Base-by-base conservation (phyloP, 2,329 filamentous ascomycete genomes). In the Colletotrichum liaoningense region DNA sequence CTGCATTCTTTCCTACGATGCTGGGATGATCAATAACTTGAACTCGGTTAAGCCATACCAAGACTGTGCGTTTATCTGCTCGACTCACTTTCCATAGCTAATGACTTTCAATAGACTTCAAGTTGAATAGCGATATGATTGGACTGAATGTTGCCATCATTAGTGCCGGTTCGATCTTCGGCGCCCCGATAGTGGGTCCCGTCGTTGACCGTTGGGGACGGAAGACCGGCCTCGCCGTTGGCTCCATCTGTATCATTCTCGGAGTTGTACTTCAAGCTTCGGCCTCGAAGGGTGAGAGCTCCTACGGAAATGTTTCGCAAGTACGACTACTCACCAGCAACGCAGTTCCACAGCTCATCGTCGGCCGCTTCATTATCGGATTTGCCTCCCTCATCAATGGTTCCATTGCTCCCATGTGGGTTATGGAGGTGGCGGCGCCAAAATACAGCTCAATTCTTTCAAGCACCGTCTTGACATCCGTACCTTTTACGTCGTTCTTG, bases 81-180 rank as follows among this genome's bases (percentile, higher is more conserved):
- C 16, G 38, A 16, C 14, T 7, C 38, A 14, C 14, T 8, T 16
- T 16, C 16, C 5, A 42, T 42, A 16, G 38, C 38, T 42, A 42
- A 42, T 14, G 5, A 19, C 16, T 19, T 19, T 3, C 16, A 5
- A n/a, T 38, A 62, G 59, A 67, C 42, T 67, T 67, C 65, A 60
- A 59, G 33, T 57, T 67, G 14, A 62, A 59, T 6, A 67, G 55
- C 26, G 57, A 58, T 14, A 26, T 60, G 7, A 62, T 62, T 7
- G 65, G 55, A n/a, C 56, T 67, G 1, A 67, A 67, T 28, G 65
- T 67, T 26, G 65, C 65, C 30, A 67, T 67, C 24, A 58, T 67
- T 11, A 60, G 57, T 24, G 65, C 55, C 22, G 65, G 65, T 62
- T 59, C 56, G 26, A 57, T 67, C 26, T 28, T 67, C 28, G 65